Base-by-base conservation (phyloP, 2,329 filamentous ascomycete species). In the Blastomyces parvus region DNA sequence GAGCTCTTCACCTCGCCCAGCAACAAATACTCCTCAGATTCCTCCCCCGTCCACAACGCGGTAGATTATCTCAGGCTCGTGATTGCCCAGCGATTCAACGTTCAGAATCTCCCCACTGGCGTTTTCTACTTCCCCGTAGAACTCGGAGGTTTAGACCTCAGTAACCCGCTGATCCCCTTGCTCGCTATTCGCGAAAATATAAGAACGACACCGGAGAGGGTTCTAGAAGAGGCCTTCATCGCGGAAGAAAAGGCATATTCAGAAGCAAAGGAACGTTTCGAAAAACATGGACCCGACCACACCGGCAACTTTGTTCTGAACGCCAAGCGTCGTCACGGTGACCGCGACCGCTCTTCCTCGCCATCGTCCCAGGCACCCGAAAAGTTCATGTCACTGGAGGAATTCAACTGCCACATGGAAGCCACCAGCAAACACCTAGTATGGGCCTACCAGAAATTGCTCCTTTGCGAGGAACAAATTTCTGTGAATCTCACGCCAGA, bases 231-330 rank as follows among this genome's bases (percentile, higher is more conserved):
- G 42, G 74, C 71, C 2, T 70, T 72, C 8, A 61, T 77, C 11
- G 63, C 80, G 1, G 80, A 81, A 1, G 85, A 86, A 42, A 80
- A 82, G 22, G 81, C 84, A 66, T 80, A 83, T 17, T 83, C 84
- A 55, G 79, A 44, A 4, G 70, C 67, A 42, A 76, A 76, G 64
- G 69, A 72, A 48, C 64, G 57, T 1, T 77, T 74, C 62, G 70
- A 74, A 36, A 68, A 69, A 42, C 59, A 69, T 22, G 72, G 72
- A 2, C 62, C 71, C 6, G 60, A 66, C 44, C 9, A 57, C 25
- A 25, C 55, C 3, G n/a, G 25, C 42, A 14, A 53, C 61, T 56
- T 56, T 33, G 52, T 25, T 33, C 61, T 25, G 19, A 46, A 27
- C 50, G 63, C 46, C 48, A 55, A 52, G 25, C 22, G 36, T 62